Evolutionary conservation across 2,329 filamentous ascomycete genomes (phyloP), one percentile per base, ranked within the genome.

Genomic region (Fusarium falciforme): DNA sequence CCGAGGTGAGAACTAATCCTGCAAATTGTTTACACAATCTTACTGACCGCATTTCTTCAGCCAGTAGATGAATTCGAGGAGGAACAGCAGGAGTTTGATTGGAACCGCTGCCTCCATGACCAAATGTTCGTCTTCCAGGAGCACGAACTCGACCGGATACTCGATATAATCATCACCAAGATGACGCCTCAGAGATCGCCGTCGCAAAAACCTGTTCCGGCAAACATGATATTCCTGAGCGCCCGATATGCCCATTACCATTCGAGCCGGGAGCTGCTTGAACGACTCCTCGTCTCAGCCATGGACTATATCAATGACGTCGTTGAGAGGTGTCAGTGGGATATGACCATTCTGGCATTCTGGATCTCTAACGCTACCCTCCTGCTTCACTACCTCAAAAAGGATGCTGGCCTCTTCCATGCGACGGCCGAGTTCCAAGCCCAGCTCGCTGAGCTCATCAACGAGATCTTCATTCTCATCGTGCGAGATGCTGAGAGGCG

Each of bases 121-220:
- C 96, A 99, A 82, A 99, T 99, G 96, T 99, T 99, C 81, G 96
- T 99, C 40, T 99, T 99, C 81, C 96, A 99, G 82, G 96, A 98
- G 76, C 93, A 91, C 80, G 96, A 99, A 80, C 89, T 99, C 61
- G 93, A 96, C 67, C 92, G 93, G 67, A 98, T 99, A 78, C 89
- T 99, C 75, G 93, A 98, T 80, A 96, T 98, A 64, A 92, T 98
- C 80, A 97, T 99, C 80, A 98, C 96, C 71, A 96, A 96, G 79
- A 98, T 99, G 96, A 97, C 94, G 1, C 96, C 96, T 1, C 95
- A 98, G 84, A 89, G 96, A 77, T 98, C 96, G 33, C 94, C 95
- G 0, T 94, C 95, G n/a, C 96, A 99, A 80, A 99, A 99, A 78
- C 96, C 96, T 0, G 95, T 99, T 0, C 96, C 96, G 0, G 96